Base-by-base conservation (phyloP, 176 grass and related monocot species). In the Urochloa ruziziensis region DNA sequence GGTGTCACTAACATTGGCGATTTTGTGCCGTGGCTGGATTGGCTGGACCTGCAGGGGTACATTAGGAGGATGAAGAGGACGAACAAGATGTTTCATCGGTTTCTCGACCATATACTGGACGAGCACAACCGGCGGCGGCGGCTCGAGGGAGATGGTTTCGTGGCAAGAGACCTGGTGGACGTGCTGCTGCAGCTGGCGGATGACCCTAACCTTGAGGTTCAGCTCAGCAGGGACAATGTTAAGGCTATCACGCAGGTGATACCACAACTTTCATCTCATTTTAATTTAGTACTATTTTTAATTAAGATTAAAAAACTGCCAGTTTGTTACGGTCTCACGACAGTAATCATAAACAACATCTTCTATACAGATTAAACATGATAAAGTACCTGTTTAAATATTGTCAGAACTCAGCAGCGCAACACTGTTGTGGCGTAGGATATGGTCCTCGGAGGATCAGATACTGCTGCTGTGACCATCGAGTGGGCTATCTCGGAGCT, bases 41-140 rank as follows among this genome's bases (percentile, higher is more conserved):
- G 88, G 80, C 24, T 96, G 3, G 94, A 96, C 71, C 69, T 93
- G 21, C 94, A 96, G 62, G 90, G 93, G 1, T 96, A 96, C 44
- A 71, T 93, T n/a, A 25, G 17, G 73, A 82, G 91, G 81, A 96
- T 93, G 94, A 96, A 96, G 88, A 86, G 25, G 21, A 0, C 80
- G 3, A 60, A 76, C 73, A 82, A 77, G 77, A 89, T 16, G 68
- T 87, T 91, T 10, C 90, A 96, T 7, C 36, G 73, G 12, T 97
- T 97, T 75, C 46, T 97, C 11, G 94, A 97, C 32, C 86, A 87
- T 37, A 89, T 97, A 4, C 75, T 97, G 10, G 84, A 91, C 10
- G 86, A 89, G 82, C n/a, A n/a, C n/a, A n/a, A n/a, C n/a, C n/a
- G n/a, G n/a, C n/a, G n/a, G n/a, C n/a, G n/a, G n/a, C n/a, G 18